These are phyloP conservation scores for Xylaria sp. DNA, from an alignment of 2,329 filamentous ascomycete species.

Conservation along the genomic window DNA sequence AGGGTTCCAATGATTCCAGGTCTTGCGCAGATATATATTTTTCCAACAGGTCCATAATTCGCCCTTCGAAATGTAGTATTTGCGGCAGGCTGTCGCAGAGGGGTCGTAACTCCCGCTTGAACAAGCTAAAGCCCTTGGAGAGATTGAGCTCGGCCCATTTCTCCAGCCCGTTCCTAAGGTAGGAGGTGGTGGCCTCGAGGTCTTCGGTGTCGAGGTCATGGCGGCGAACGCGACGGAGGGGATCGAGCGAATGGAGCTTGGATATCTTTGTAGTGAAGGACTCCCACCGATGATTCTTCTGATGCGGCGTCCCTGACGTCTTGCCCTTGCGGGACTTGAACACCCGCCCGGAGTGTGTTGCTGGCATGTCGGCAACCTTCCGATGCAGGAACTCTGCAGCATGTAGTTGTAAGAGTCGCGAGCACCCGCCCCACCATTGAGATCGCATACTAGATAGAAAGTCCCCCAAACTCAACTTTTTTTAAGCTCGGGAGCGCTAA, in stretches of 20 bases:
- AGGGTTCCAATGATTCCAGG: slow-evolving; percentile 81
- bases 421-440: slow-evolving; percentile 39
- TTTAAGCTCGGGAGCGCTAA: slow-evolving; percentile 38
- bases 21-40: slow-evolving; percentile 82
- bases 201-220: slow-evolving; percentile 85
- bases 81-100: slow-evolving; percentile 91
- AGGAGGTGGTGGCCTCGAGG: slow-evolving; percentile 80
- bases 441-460: slow-evolving; percentile 32
- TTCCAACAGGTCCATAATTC: slow-evolving; percentile 81
- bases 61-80: slow-evolving; percentile 88
- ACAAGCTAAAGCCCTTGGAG: slow-evolving; percentile 80
- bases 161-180: slow-evolving; percentile 82
- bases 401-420: slow-evolving; percentile 27
- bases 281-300: slow-evolving; percentile 89
- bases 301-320: slow-evolving; percentile 72
- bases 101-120: slow-evolving; percentile 77
- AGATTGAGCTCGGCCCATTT: slow-evolving; percentile 95
- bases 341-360: slow-evolving; percentile 72
- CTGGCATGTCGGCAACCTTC: slow-evolving; percentile 63
- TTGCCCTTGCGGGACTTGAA: slow-evolving; percentile 76
- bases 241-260: slow-evolving; percentile 89
- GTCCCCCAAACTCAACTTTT: slow-evolving; percentile 42
- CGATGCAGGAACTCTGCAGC: slow-evolving; percentile 14
- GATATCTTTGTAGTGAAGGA: slow-evolving; percentile 90
- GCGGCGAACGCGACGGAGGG: slow-evolving; percentile 86